Evolutionary conservation across 176 grass and related monocot species (phyloP), one percentile per base, ranked within the genome.

Genomic region (Zea luxurians): DNA sequence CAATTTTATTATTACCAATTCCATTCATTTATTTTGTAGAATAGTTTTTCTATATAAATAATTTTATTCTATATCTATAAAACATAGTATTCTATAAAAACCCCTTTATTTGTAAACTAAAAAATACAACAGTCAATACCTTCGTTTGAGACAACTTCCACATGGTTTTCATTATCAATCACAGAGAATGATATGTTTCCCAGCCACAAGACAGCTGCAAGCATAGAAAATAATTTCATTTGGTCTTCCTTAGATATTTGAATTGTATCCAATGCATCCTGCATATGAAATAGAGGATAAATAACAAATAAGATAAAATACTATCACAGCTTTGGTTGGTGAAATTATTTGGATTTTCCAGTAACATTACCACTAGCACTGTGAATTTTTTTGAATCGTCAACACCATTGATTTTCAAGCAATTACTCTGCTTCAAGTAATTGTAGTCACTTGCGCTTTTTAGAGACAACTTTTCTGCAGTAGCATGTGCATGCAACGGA

Each of bases 141-240:
- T 91, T 99, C 96, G 50, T 89, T 85, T 78, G 87, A 82, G 87
- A 86, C 85, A 87, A 93, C 90, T 67, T 99, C 88, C 70, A 95
- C 96, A 84, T 99, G 90, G 76, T 89, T 95, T 99, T 99, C 96
- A 64, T 86, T 95, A 84, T 99, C 96, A 75, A 91, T 92, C 48
- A 92, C 85, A 50, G 81, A 80, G 84, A 99, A 99, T 18, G 91
- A 88, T 75, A 99, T 93, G 66, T 99, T 95, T 83, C 96, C 96
- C 50, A 99, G 64, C 92, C 90, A 99, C 70, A 99, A 87, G 45
- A 99, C 81, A 75, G 90, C 90, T 57, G 83, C 84, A 27, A 99
- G 86, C 90, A 88, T 95, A 71, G 90, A 90, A 90, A 99, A 95
- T 68, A 89, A 87, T 81, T 87, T 89, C 81, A 93, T 88, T 84